Conservation (phyloP, 441 rosid species). For the Rhodomyrtus psidioides region DNA sequence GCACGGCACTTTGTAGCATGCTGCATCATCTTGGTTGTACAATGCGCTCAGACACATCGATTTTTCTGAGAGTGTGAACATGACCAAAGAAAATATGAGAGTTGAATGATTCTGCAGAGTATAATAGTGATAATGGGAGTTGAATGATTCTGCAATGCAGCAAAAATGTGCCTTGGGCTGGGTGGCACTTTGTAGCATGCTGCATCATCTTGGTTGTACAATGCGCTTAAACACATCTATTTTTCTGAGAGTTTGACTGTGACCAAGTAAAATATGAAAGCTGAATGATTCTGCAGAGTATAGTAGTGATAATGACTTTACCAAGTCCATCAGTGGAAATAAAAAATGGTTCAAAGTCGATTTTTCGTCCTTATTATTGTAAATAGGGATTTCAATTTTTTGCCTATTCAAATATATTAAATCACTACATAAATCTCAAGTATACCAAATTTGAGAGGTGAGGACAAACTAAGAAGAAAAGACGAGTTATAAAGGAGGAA, state of each 20-base stretch:
- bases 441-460: not conserved
- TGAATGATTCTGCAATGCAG: too few species aligned
- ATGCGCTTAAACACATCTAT: not conserved
- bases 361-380: not conserved
- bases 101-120: not conserved
- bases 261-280: not conserved
- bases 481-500: not conserved
- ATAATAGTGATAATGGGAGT: not conserved
- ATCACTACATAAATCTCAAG: not conserved
- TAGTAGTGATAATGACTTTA: not conserved
- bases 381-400: not conserved
- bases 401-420: not conserved
- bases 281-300: not conserved
- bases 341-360: not conserved
- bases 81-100: not conserved
- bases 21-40: not conserved
- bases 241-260: not conserved
- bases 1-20: not conserved
- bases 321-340: not conserved
- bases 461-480: not conserved
- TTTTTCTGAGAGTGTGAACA: not conserved
- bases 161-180: not conserved
- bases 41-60: not conserved
- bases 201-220: not conserved
- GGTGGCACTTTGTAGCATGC: not conserved